These are phyloP conservation scores for Fragaria vesca DNA, from an alignment of 306 rosid genomes.

Conservation along the genomic window DNA sequence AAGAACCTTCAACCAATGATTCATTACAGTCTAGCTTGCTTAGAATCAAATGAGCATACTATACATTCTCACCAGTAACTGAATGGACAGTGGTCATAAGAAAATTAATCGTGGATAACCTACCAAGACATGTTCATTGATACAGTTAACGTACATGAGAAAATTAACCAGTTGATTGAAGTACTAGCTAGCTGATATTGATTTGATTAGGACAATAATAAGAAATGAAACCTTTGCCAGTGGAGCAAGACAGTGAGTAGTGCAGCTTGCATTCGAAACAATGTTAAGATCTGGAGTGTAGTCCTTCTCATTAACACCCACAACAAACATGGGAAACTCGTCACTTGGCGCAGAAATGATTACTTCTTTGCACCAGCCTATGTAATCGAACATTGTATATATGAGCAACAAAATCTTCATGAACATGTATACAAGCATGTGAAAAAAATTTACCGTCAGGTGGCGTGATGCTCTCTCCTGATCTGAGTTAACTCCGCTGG, in stretches of 20 bases:
- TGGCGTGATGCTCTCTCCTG: not conserved
- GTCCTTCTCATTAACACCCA: conserved; percentile 91
- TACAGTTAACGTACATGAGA: not conserved
- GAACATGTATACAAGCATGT: not conserved
- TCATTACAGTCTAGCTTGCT: not conserved
- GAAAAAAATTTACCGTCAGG: conserved; percentile 28
- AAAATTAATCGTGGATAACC: conserved; percentile 82
- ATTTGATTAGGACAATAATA: not conserved
- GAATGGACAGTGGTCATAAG: conserved; percentile 93
- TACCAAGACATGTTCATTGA: conserved; percentile 13
- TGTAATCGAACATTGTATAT: not conserved
- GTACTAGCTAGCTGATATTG: not conserved
- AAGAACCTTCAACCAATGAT: not conserved
- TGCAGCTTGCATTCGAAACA: conserved; percentile 96
- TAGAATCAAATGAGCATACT: not conserved
- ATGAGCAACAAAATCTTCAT: not conserved
- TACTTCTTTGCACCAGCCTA: conserved; percentile 81
- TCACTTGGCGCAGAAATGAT: conserved; percentile 86
- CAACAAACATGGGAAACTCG: conserved; percentile 91
- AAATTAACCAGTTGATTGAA: not conserved
- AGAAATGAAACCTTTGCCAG: conserved; percentile 59
- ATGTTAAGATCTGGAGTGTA: conserved; percentile 67
- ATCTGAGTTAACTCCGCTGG: conserved; percentile 12
- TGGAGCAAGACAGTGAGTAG: conserved; percentile 95
- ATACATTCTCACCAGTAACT: conserved; percentile 55